Evolutionary conservation across 1,139 yeast species (phyloP), one percentile per base, ranked within the genome.

Genomic region (Starmera stellimalicola): DNA sequence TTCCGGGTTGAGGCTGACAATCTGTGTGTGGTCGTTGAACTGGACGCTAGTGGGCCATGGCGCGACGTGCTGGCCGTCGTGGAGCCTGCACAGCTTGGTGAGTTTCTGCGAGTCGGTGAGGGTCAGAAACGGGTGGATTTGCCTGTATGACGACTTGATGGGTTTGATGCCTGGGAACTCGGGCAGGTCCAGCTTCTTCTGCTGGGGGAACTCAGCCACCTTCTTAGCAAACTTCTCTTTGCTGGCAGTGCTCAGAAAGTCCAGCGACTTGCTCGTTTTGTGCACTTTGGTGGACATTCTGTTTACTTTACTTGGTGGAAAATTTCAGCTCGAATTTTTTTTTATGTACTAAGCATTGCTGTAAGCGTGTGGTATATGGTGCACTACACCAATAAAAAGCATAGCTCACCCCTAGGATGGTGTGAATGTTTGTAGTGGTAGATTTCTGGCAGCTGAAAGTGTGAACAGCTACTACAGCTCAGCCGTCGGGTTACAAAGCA

Each of bases 231-330:
- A 14, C 25, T n/a, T 8, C 2, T 22, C 25, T 6, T 22, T 22
- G 25, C 14, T n/a, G 7, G 25, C 25, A n/a, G 25, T 6, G 12
- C 25, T 22, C 3, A 22, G 25, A 14, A 22, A 22, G 25, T 22
- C 25, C 14, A 22, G 25, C 25, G 25, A 22, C 25, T 22, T 22
- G 25, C 25, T 14, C 12, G 25, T n/a, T 22, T 14, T 22, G 25
- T 22, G 25, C 14, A 22, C 25, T 22, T 22, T 22, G n/a, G n/a
- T n/a, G 25, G 25, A 22, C 25, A 22, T n/a, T n/a, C n/a, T n/a
- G n/a, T n/a, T n/a, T n/a, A n/a, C n/a, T n/a, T n/a, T n/a, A n/a
- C n/a, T n/a, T n/a, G n/a, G n/a, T n/a, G n/a, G n/a, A n/a, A n/a
- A n/a, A n/a, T n/a, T n/a, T n/a, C n/a, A n/a, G n/a, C n/a, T n/a